Conservation (phyloP, 306 rosid species). For the Medicago ruthenica region DNA sequence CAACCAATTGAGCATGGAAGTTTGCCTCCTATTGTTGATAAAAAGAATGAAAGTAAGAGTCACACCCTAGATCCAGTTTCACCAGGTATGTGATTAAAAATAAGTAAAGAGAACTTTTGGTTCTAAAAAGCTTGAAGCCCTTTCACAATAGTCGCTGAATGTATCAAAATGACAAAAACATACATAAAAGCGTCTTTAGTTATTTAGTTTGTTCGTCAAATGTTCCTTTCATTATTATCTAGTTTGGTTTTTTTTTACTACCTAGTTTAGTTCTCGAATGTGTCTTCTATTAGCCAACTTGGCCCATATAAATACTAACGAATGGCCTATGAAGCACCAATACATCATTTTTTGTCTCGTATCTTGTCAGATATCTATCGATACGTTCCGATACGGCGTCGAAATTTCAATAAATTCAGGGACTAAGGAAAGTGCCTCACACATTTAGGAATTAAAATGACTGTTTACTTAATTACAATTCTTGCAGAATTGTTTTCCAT, state of each 20-base stretch:
- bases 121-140: background rate
- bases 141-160: background rate
- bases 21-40: constrained; percentile 56
- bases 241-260: background rate
- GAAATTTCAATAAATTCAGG: background rate
- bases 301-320: too few relatives aligned
- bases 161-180: background rate
- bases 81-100: constrained; percentile 47
- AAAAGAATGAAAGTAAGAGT: constrained; percentile 47
- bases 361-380: too few relatives aligned
- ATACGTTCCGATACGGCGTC: too few relatives aligned
- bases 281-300: too few relatives aligned
- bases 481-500: constrained; percentile 11
- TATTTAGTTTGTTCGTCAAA: background rate
- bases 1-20: constrained; percentile 55
- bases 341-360: too few relatives aligned
- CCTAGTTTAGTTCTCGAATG: too few relatives aligned
- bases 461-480: background rate
- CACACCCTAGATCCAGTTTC: constrained; percentile 36
- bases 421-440: background rate
- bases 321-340: too few relatives aligned
- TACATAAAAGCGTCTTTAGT: background rate
- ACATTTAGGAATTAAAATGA: background rate
- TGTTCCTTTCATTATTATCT: background rate
- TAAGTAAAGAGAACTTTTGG: background rate